Base-by-base conservation (phyloP, 2,329 filamentous ascomycete genomes). In the Hypoxylon sp. region DNA sequence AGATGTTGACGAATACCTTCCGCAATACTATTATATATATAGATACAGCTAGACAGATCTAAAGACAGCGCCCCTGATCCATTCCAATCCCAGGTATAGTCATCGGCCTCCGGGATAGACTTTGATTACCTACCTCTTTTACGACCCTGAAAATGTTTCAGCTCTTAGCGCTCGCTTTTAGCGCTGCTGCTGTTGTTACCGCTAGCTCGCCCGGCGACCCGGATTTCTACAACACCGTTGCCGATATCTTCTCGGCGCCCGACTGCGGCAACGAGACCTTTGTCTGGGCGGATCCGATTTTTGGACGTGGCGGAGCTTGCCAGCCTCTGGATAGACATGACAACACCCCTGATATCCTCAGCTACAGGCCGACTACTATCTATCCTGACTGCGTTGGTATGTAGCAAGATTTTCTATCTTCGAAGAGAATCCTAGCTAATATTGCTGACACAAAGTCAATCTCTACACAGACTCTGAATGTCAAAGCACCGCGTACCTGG, bases 211-310 rank as follows among this genome's bases (percentile, higher is more conserved):
- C 60, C 23, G 57, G 46, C 1, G 67, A 65, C n/a, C 67, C 64
- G 1, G 67, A 60, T 23, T 67, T 67, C 37, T 69, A 65, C 39
- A 65, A 67, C 12, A 69, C 57, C 2, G 60, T 69, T 6, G 61
- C 67, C 21, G 57, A 65, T 2, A 62, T 67, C 9, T 65, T 61
- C 46, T 59, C 64, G 8, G 67, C 60, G 4, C 58, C 57, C 1
- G 64, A 61, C 9, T 69, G 67, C 8, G 54, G 47, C n/a, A 54
- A 61, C 32, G 61, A 64, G 16, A 61, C 19, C 14, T 65, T 67
- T 19, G 60, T 69, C 23, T 69, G 67, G 67, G 60, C 61, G n/a
- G 61, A 67, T 45, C 67, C 67, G 3, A 67, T 69, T 9, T 69
- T 69, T 19, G 67, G 67, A 7, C 55, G 63, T 3, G 66, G 66